Conservation (phyloP, 2,329 filamentous ascomycete species). For the Trichoderma brevicompactum region DNA sequence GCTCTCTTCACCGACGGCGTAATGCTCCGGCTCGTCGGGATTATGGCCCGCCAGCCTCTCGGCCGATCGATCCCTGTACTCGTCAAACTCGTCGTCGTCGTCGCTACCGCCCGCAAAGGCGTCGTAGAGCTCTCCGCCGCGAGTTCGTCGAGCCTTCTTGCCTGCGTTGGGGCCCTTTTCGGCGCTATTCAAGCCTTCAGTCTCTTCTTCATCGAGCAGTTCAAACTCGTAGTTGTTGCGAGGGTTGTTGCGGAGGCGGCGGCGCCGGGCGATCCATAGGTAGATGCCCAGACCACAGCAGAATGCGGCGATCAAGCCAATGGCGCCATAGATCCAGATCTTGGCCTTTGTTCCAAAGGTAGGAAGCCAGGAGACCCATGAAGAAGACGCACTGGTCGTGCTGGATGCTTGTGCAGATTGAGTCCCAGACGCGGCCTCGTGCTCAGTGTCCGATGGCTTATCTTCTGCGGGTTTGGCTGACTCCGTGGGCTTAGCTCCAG, state of each 20-base stretch:
- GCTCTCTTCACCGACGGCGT: conserved; percentile 56
- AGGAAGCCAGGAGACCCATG: conserved; percentile 84
- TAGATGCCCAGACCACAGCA: conserved; percentile 80
- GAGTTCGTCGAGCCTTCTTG: conserved; percentile 53
- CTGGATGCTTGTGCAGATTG: conserved; percentile 42
- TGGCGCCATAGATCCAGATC: conserved; percentile 88
- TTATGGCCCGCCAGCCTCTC: conserved; percentile 42
- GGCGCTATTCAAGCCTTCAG: conserved; percentile 56
- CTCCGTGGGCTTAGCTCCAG: conserved; percentile 43
- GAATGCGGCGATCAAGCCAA: conserved; percentile 84
- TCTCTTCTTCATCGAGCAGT: conserved; percentile 82
- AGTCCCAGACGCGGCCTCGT: conserved; percentile 40
- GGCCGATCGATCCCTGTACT: conserved; percentile 47
- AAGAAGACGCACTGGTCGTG: conserved; percentile 61
- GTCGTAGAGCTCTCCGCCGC: conserved; percentile 93
- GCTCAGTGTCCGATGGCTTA: conserved; percentile 34
- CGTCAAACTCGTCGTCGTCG: conserved; percentile 62
- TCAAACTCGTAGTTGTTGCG: conserved; percentile 93
- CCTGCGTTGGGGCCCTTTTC: conserved; percentile 51
- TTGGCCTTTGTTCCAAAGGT: conserved; percentile 88
- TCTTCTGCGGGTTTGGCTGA: conserved; percentile 43
- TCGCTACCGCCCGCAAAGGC: conserved; percentile 87
- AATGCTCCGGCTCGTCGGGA: conserved; percentile 45
- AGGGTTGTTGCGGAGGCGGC: conserved; percentile 72
- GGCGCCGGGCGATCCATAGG: conserved; percentile 77